Evolutionary conservation across 2,329 filamentous ascomycete species (phyloP).

Genomic region (Metarhizium robertsii): DNA sequence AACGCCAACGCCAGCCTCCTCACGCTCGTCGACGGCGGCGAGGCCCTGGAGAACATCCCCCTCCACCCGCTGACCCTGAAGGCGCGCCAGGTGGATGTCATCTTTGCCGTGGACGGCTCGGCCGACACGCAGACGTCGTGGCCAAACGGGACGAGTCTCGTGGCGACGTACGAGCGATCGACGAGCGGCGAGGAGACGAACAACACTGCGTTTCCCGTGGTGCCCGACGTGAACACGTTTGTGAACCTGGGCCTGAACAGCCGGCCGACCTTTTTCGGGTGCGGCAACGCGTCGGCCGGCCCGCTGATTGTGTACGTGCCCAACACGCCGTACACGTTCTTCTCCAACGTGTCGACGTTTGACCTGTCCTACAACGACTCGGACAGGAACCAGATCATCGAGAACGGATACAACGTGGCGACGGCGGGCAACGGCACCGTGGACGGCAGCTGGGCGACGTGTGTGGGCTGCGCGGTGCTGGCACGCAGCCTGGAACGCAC

Average conservation of each 20-base stretch:
- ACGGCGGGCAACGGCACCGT: slow-evolving; percentile 69
- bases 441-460: slow-evolving; percentile 63
- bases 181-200: slow-evolving; percentile 38
- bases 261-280: slow-evolving; percentile 73
- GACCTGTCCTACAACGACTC: slow-evolving; percentile 49
- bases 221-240: slow-evolving; percentile 70
- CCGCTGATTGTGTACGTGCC: slow-evolving; percentile 77
- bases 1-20: slow-evolving; percentile 45
- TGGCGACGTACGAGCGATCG: slow-evolving; percentile 61
- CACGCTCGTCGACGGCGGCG: slow-evolving; percentile 69
- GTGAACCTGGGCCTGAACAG: slow-evolving; percentile 67
- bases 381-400: slow-evolving; percentile 64
- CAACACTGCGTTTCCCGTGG: slow-evolving; percentile 59
- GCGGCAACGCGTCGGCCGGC: slow-evolving; percentile 35
- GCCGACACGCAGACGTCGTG: slow-evolving; percentile 61
- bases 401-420: slow-evolving; percentile 70
- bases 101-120: slow-evolving; percentile 72
- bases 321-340: slow-evolving; percentile 64
- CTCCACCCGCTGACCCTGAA: slow-evolving; percentile 70
- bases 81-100: slow-evolving; percentile 62
- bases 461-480: slow-evolving; percentile 74
- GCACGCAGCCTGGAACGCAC: slow-evolving; percentile 61
- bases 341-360: slow-evolving; percentile 69
- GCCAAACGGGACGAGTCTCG: slow-evolving; percentile 68
- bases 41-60: slow-evolving; percentile 72